Evolutionary conservation across 331 rosid species (phyloP).

Genomic region (Ulmus americana): DNA sequence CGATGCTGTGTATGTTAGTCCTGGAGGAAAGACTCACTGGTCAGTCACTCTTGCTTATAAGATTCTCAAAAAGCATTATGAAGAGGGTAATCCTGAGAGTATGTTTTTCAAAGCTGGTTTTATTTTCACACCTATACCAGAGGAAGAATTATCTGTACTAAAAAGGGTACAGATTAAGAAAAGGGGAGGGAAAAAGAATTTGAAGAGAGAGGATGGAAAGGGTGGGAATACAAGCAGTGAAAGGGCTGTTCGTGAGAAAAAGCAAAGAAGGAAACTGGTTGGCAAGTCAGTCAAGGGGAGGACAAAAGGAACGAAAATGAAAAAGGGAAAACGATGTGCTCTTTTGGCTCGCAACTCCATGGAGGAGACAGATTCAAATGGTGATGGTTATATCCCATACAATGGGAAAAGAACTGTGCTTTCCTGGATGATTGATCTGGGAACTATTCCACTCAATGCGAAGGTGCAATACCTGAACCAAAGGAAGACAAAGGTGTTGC

Average conservation of each 20-base stretch:
- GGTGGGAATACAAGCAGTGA: conserved; percentile 23
- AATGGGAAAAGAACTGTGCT: conserved; percentile 75
- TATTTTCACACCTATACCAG: conserved; percentile 57
- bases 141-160: conserved; percentile 47
- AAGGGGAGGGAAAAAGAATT: conserved; percentile 17
- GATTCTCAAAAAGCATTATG: conserved; percentile 50
- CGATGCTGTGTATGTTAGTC: conserved; percentile 84
- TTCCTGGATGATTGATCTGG: conserved; percentile 88
- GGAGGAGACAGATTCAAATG: conserved; percentile 53
- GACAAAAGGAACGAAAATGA: conserved; percentile 44
- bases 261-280: conserved; percentile 31
- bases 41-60: conserved; percentile 84
- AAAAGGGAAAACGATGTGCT: conserved; percentile 46
- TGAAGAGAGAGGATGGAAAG: conserved; percentile 9
- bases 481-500: conserved; percentile 27
- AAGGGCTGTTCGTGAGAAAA: conserved; percentile 24
- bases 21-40: conserved; percentile 79
- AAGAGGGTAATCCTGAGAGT: conserved; percentile 57
- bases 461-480: conserved; percentile 56
- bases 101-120: conserved; percentile 47
- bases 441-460: conserved; percentile 50
- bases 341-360: conserved; percentile 58
- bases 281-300: conserved; percentile 37
- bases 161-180: conserved; percentile 40
- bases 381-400: conserved; percentile 69